Evolutionary conservation across 1,139 yeast species (phyloP).

Genomic region (Ogataea hybrid): DNA sequence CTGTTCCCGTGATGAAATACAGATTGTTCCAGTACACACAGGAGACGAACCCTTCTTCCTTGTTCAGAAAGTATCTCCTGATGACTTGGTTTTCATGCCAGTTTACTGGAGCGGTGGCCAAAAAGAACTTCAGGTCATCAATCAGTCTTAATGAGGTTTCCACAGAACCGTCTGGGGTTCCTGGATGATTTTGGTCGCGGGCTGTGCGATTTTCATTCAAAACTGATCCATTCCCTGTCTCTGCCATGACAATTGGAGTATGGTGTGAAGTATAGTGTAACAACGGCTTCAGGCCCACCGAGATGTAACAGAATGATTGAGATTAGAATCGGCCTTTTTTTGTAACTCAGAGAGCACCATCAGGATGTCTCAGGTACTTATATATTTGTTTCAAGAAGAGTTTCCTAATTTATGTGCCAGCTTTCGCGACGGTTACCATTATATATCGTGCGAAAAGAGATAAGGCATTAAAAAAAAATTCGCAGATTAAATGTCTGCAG

Average conservation of each 20-base stretch:
- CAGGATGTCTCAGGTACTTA: slow-evolving; percentile 13
- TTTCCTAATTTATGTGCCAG: slow-evolving; percentile 1
- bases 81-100: slow-evolving; percentile 92
- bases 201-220: slow-evolving; percentile 7
- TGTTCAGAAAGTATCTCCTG: slow-evolving; percentile 78
- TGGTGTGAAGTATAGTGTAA: background rate
- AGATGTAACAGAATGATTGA: slow-evolving; percentile 6
- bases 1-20: slow-evolving; percentile 93
- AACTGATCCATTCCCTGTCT: slow-evolving; percentile 7
- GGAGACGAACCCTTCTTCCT: slow-evolving; percentile 86
- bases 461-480: slow-evolving; percentile 6
- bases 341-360: slow-evolving; percentile 6
- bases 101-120: slow-evolving; percentile 91
- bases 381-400: slow-evolving; percentile 10
- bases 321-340: slow-evolving; percentile 1
- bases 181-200: slow-evolving; percentile 5
- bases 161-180: slow-evolving; percentile 12
- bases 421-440: background rate
- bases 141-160: slow-evolving; percentile 60
- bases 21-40: slow-evolving; percentile 93
- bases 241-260: slow-evolving; percentile 7
- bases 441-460: slow-evolving; percentile 2
- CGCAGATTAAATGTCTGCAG: slow-evolving; percentile 5
- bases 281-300: slow-evolving; percentile 5
- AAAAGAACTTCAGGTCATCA: slow-evolving; percentile 77